Conservation (phyloP, 306 rosid species). For the Quercus agrifolia region DNA sequence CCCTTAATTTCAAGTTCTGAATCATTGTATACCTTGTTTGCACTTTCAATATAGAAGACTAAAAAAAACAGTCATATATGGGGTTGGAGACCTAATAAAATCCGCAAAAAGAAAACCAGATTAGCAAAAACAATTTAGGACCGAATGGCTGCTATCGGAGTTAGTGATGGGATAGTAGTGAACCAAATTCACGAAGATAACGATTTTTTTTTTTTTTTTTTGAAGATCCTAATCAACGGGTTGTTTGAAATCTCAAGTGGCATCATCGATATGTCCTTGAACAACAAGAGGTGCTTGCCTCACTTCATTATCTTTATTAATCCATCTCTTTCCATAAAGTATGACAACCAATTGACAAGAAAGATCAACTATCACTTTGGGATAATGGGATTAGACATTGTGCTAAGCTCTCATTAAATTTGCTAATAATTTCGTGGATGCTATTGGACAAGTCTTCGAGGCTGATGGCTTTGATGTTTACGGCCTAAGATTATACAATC, state of each 20-base stretch:
- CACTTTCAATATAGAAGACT: too few relatives aligned
- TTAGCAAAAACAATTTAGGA: too few relatives aligned
- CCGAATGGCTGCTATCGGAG: neutral
- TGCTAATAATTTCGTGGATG: conserved; percentile 10
- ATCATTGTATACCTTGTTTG: too few relatives aligned
- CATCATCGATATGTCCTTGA: conserved; percentile 35
- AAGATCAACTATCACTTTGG: conserved; percentile 31
- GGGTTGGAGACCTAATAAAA: too few relatives aligned
- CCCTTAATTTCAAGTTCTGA: too few relatives aligned
- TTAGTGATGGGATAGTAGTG: conserved; percentile 21
- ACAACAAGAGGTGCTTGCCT: conserved; percentile 10
- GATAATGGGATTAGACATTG: conserved; percentile 43
- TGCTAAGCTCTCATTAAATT: conserved; percentile 32
- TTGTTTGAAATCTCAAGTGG: conserved; percentile 18
- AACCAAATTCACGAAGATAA: conserved; percentile 17
- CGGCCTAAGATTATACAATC: conserved; percentile 25
- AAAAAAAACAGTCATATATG: too few relatives aligned
- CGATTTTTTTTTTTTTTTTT: neutral
- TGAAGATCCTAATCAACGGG: conserved; percentile 20
- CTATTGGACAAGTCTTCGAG: conserved; percentile 24
- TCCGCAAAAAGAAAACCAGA: too few relatives aligned
- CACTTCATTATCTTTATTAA: conserved; percentile 25
- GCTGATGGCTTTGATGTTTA: conserved; percentile 13
- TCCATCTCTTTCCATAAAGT: conserved; percentile 19
- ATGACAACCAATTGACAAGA: conserved; percentile 50